phyloP scores from a whole-genome alignment of 345 rosid species.

The Murraya paniculata region DNA sequence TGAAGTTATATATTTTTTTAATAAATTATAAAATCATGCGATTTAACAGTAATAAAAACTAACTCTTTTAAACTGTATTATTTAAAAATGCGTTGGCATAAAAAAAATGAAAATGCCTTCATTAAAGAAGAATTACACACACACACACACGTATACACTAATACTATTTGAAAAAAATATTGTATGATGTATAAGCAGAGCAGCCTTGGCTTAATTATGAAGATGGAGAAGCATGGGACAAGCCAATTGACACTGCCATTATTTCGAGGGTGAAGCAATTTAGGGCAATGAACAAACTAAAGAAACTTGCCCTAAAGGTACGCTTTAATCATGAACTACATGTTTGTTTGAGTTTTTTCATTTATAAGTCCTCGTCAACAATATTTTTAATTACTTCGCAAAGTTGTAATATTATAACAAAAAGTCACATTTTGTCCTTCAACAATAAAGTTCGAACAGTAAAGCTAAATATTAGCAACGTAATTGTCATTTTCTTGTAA shows the following conservation, averaged over 20 bases:
- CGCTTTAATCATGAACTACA: neutral
- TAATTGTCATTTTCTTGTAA: neutral
- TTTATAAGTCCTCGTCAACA: neutral
- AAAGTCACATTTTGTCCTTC: no score
- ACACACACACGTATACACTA: no score
- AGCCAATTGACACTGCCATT: conserved; percentile 80
- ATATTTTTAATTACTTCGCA: neutral
- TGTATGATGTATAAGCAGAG: conserved; percentile 27
- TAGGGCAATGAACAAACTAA: conserved; percentile 88
- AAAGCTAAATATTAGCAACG: no score
- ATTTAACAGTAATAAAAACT: no score
- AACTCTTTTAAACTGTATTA: fast-evolving
- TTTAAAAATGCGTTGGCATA: no score
- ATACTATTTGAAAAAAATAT: neutral
- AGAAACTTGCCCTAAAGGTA: conserved; percentile 92
- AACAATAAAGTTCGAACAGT: no score
- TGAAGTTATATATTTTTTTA: neutral
- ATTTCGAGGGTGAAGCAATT: conserved; percentile 92
- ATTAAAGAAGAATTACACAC: neutral
- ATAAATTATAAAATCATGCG: no score
- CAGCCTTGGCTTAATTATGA: conserved; percentile 65
- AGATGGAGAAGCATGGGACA: conserved; percentile 80
- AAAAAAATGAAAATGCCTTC: neutral
- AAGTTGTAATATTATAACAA: no score
- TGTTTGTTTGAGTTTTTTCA: neutral